Evolutionary conservation across 306 rosid species (phyloP).

Genomic region (Rosa rugosa): DNA sequence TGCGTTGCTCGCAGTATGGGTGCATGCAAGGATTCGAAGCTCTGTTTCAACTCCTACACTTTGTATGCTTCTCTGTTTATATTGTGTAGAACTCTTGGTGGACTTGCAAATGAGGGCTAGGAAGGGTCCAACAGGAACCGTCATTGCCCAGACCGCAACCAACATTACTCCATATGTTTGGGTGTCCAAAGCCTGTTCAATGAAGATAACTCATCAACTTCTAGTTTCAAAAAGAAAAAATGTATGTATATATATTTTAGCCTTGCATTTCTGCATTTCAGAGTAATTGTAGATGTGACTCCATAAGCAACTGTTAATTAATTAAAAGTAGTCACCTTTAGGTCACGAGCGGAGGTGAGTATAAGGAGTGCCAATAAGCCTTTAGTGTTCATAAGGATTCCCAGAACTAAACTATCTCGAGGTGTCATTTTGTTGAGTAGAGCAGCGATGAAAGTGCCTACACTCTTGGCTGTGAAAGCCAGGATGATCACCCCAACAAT

Average conservation of each 20-base stretch:
- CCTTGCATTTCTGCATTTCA: background rate
- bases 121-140: constrained; percentile 36
- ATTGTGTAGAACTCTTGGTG: background rate
- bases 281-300: no score
- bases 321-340: constrained; percentile 20
- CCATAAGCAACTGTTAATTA: no score
- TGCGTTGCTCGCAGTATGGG: constrained; percentile 34
- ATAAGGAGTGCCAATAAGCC: constrained; percentile 38
- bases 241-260: no score
- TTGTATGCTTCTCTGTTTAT: constrained; percentile 31
- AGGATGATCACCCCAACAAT: constrained; percentile 12
- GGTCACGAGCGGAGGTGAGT: constrained; percentile 28
- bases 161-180: constrained; percentile 34
- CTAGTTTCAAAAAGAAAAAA: no score
- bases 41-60: constrained; percentile 31
- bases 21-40: constrained; percentile 40
- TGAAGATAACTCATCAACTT: background rate
- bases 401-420: constrained; percentile 39
- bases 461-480: constrained; percentile 24
- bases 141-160: constrained; percentile 35
- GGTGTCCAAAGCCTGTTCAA: constrained; percentile 35
- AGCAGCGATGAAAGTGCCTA: constrained; percentile 28
- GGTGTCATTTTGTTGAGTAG: constrained; percentile 30
- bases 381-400: constrained; percentile 47
- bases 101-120: constrained; percentile 26